A percentile compares a stretch with the other conserved stretches of the same genome.
These are phyloP conservation scores for Ocimum tenuiflorum DNA, from an alignment of 257 asterid genomes.

Conservation along the genomic window DNA sequence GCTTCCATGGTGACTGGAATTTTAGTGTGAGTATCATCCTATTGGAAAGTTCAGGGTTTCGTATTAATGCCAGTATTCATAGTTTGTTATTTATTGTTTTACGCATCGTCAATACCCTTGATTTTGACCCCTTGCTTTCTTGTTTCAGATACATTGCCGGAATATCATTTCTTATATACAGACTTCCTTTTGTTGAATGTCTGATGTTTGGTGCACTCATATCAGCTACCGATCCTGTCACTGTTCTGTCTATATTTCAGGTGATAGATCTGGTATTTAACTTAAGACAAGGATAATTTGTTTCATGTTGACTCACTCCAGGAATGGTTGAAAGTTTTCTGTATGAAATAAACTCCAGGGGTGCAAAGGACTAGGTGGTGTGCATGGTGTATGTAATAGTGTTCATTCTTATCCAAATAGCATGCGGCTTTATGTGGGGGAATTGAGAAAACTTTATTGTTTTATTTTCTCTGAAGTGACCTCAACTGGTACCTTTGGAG, in stretches of 20 bases:
- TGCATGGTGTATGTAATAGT: conserved; percentile 1
- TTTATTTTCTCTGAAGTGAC: background rate
- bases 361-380: background rate
- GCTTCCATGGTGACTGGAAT: conserved; percentile 87
- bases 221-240: conserved; percentile 98
- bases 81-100: background rate
- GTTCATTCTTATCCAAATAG: conserved; percentile 7
- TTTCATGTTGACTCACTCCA: background rate
- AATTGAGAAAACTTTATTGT: background rate
- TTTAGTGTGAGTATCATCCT: conserved; percentile 72
- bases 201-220: conserved; percentile 99
- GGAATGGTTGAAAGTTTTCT: conserved; percentile 9
- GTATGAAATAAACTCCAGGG: background rate
- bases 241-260: conserved; percentile 97
- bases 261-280: conserved; percentile 34
- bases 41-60: conserved; percentile 7
- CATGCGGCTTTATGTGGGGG: background rate
- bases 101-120: background rate
- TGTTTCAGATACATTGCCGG: conserved; percentile 87
- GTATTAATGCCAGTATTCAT: background rate
- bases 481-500: conserved; percentile 9
- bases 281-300: conserved; percentile 5
- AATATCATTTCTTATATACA: conserved; percentile 68
- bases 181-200: conserved; percentile 90
- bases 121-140: conserved; percentile 11